Conservation (phyloP, 2,329 filamentous ascomycete genomes). For the Apiospora koreana region DNA sequence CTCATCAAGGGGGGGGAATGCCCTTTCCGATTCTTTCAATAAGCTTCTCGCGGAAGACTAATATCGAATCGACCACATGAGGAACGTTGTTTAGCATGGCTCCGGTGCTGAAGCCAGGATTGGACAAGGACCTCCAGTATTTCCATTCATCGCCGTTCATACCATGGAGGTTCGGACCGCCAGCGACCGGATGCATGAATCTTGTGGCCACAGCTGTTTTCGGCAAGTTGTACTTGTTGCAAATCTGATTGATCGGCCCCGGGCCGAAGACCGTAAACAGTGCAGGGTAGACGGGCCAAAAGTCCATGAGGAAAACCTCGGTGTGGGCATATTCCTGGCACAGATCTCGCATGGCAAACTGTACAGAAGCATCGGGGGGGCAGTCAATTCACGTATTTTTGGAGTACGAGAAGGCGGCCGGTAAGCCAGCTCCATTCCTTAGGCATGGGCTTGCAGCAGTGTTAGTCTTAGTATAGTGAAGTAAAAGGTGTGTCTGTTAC, state of each 20-base stretch:
- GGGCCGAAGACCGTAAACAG: neutral
- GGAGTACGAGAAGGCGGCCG: neutral
- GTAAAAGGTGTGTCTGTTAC: neutral
- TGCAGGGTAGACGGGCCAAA: neutral
- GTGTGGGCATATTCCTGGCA: neutral
- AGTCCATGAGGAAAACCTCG: neutral
- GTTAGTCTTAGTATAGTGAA: neutral
- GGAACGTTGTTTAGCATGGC: constrained; percentile 6
- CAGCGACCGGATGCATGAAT: neutral
- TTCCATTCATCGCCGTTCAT: constrained; percentile 13
- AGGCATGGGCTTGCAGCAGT: neutral
- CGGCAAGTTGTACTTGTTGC: neutral
- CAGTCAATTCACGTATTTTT: neutral
- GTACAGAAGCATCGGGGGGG: neutral
- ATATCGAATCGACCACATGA: neutral
- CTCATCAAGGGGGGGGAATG: neutral
- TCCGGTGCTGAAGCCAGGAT: neutral
- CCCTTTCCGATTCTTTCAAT: neutral
- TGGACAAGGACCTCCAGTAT: constrained; percentile 5
- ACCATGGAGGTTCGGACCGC: neutral
- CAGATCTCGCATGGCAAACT: neutral
- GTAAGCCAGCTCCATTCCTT: neutral
- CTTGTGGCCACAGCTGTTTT: neutral
- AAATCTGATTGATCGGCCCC: neutral
- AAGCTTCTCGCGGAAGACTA: neutral